Conservation (phyloP, 2,329 filamentous ascomycete genomes). For the Aureobasidium subglaciale region DNA sequence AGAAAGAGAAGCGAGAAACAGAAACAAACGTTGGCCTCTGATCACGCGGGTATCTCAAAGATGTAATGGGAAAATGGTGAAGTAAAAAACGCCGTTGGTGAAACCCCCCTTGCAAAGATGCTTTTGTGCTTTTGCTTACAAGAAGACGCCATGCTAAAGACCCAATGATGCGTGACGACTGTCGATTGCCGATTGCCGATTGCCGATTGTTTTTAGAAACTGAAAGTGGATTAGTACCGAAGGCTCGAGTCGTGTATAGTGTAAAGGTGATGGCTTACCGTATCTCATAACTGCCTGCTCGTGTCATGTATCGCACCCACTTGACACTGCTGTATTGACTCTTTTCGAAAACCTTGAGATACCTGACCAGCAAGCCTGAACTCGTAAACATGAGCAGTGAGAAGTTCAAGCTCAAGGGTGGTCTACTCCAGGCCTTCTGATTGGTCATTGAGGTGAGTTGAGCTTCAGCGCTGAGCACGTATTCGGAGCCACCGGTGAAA, state of each 20-base stretch:
- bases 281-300: conserved; percentile 96
- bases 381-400: conserved; percentile 97
- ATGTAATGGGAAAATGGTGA: neutral
- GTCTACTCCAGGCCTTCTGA: conserved; percentile 92
- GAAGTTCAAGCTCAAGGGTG: conserved; percentile 86
- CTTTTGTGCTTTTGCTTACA: neutral
- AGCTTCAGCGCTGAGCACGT: conserved; percentile 87
- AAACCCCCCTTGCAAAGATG: neutral
- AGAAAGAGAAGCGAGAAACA: too few species aligned
- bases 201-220: neutral
- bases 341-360: conserved; percentile 99
- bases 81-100: neutral
- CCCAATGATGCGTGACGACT: neutral
- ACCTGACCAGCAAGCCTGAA: conserved; percentile 82
- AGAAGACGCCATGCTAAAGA: conserved; percentile 2
- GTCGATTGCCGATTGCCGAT: too few species aligned
- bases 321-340: conserved; percentile 98
- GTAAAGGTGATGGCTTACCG: too few species aligned
- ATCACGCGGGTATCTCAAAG: conserved; percentile 13
- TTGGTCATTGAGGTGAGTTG: conserved; percentile 95
- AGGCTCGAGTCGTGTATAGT: too few species aligned
- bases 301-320: conserved; percentile 98
- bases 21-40: neutral
- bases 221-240: neutral
- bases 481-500: conserved; percentile 98